These are phyloP conservation scores for Cydonia oblonga DNA, from an alignment of 331 rosid species.

Conservation along the genomic window DNA sequence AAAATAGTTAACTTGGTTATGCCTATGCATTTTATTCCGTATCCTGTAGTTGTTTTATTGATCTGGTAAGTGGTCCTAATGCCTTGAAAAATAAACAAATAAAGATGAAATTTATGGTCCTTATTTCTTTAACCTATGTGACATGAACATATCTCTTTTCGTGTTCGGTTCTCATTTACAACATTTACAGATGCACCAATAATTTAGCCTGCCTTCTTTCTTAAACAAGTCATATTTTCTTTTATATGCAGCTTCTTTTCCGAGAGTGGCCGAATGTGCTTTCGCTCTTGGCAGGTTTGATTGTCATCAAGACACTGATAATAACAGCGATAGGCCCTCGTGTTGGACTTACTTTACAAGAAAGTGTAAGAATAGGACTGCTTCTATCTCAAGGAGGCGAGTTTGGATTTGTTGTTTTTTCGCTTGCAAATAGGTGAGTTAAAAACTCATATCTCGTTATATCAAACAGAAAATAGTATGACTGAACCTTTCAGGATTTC, in stretches of 20 bases:
- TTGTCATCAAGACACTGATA: conserved; percentile 82
- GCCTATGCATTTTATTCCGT: background rate
- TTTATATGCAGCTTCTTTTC: conserved; percentile 61
- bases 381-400: conserved; percentile 99
- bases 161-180: background rate
- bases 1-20: background rate
- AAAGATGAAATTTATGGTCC: too few relatives aligned
- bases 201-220: background rate
- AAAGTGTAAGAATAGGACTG: conserved; percentile 95
- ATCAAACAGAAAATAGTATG: background rate
- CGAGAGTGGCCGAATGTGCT: conserved; percentile 99
- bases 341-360: conserved; percentile 84
- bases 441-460: background rate
- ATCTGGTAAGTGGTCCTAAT: background rate
- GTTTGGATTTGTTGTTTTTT: conserved; percentile 91
- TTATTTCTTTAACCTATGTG: background rate
- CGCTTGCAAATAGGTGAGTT: conserved; percentile 82
- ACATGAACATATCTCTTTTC: background rate
- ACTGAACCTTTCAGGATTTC: background rate
- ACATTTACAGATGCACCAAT: background rate
- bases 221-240: background rate
- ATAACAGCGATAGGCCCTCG: conserved; percentile 96
- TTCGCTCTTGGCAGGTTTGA: conserved; percentile 84
- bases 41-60: background rate
- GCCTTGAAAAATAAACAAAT: background rate